phyloP scores from a whole-genome alignment of 2,329 filamentous ascomycete genomes.

The Decorospora gaudefroyi region DNA sequence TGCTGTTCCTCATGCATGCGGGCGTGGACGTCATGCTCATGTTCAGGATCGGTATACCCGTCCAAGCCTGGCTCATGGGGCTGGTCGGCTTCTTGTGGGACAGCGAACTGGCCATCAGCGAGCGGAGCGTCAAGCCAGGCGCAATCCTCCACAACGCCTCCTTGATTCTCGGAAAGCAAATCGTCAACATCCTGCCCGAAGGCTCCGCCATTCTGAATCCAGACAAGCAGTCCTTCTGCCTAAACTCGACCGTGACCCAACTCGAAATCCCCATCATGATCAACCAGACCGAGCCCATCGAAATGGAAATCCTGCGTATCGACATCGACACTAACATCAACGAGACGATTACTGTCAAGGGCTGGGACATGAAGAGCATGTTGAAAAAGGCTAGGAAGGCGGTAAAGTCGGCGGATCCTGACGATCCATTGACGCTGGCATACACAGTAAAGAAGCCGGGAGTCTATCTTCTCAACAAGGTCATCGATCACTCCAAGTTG shows the following conservation, averaged over 20 bases:
- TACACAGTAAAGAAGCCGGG: constrained; percentile 83
- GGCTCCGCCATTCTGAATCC: constrained; percentile 91
- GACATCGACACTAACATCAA: constrained; percentile 81
- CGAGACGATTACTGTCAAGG: constrained; percentile 76
- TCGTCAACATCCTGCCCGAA: constrained; percentile 96
- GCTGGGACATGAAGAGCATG: constrained; percentile 74
- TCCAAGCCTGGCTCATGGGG: constrained; percentile 72
- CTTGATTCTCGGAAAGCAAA: constrained; percentile 92
- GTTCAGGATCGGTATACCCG: constrained; percentile 84
- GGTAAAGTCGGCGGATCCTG: constrained; percentile 53
- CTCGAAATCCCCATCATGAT: constrained; percentile 81
- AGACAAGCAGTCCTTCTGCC: constrained; percentile 76
- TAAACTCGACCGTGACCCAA: constrained; percentile 65
- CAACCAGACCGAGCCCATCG: constrained; percentile 87
- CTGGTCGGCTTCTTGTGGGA: constrained; percentile 85
- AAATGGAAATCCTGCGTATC: constrained; percentile 84
- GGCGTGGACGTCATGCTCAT: constrained; percentile 82
- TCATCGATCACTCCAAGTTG: constrained; percentile 90
- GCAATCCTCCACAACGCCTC: constrained; percentile 89
- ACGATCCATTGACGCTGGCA: constrained; percentile 68
- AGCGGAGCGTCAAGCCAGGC: constrained; percentile 85
- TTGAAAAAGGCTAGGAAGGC: constrained; percentile 70
- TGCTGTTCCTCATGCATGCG: constrained; percentile 72
- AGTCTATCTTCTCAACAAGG: constrained; percentile 80
- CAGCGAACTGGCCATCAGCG: constrained; percentile 90